Base-by-base conservation (phyloP, 2,329 filamentous ascomycete genomes). In the Hypoxylon sp. region DNA sequence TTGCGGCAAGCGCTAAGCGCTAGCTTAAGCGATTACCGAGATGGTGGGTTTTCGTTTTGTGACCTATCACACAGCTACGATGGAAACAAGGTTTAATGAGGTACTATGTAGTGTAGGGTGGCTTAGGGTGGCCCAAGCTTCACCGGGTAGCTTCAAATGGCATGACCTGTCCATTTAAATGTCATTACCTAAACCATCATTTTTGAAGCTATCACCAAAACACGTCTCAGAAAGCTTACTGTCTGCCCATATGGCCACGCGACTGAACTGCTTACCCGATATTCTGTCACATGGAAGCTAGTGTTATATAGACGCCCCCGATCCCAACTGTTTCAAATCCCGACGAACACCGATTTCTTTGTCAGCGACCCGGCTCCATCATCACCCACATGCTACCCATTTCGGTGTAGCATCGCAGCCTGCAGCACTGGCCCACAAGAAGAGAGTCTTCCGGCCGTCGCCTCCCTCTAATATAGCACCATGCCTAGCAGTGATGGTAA, bases 401-500 rank as follows among this genome's bases (percentile, higher is more conserved):
- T 17, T 27, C 40, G 22, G 14, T 13, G 20, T 44, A 7, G 37
- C 17, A 40, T 59, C 40, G 20, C 53, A 51, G 49, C 53, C 51
- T 57, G 27, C 11, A 20, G 17, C 1, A 20, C 30, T 25, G 4
- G 42, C 57, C 46, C 22, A 50, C n/a, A 40, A 54, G 33, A 35
- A 33, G 33, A 53, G 11, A 54, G 1, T 33, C 30, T 13, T 37
- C 4, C 25, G 2, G 10, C 10, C 22, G 17, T 11, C 3, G 30
- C 30, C 20, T 14, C 14, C 2, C 14, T 35, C 30, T 13, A n/a
- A 31, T 42, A 44, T 10, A 49, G 17, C 20, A 35, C 59, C 71
- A 81, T 70, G 79, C 79, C 71, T 68, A 77, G 30, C 75, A 79
- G 55, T 6, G 57, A 71, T 13, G 42, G 51, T 57, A 70, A 66